Evolutionary conservation across 805 yeast genomes (phyloP), one percentile per base, ranked within the genome.

Genomic region (Kazachstania psychrophila): DNA sequence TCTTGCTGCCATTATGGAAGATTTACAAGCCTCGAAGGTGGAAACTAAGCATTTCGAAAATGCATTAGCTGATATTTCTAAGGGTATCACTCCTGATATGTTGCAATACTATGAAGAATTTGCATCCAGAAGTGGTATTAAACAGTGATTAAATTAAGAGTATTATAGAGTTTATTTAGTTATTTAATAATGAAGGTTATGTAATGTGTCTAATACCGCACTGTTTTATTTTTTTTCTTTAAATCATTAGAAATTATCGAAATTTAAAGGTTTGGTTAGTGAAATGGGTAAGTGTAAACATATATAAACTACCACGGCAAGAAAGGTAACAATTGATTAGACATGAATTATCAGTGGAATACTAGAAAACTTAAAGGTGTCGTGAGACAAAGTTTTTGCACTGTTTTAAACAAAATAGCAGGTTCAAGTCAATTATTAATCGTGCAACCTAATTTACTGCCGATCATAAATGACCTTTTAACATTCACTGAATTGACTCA

Each of bases 61-160:
- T 37, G 96, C 95, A 0, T 50, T 89, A 36, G 49, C 52, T 20
- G 80, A 77, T 1, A 70, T 88, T 14, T 72, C 87, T 8, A 72
- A 70, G 50, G 92, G 89, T 20, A 92, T 92, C 31, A 87, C 95
- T 0, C 66, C 67, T 9, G 95, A 85, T 16, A 86, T 89, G 96
- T 52, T 88, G 23, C 72, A 69, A 2, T 88, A 85, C 46, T 89
- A 82, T 54, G 64, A 64, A 42, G 73, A 66, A 4, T 68, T 67
- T 48, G 66, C 68, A 6, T 46, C 53, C 6, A 62, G 66, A 50
- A 56, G 67, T 45, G 69, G 70, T 11, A 47, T 62, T 13, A 16
- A 24, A 6, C 25, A 19, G 15, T 30, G 20, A 30, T 19, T 9
- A 14, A n/a, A n/a, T n/a, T n/a, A n/a, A n/a, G n/a, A n/a, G n/a